Evolutionary conservation across 2,329 filamentous ascomycete species (phyloP).

Genomic region (Dactylellina parvicollis): DNA sequence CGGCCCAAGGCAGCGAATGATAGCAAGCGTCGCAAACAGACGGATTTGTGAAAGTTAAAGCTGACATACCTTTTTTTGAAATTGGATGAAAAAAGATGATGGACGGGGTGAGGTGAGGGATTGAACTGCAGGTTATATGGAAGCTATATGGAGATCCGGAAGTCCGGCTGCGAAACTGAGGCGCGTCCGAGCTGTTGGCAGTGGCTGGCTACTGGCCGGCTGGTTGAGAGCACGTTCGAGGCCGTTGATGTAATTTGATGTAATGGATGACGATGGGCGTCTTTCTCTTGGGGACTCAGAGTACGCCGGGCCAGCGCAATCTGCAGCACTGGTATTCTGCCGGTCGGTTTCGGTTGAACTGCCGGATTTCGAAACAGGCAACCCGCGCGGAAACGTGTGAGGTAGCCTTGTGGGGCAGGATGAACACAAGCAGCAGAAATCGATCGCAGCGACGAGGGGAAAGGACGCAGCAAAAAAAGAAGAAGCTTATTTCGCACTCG

Average conservation of each 20-base stretch:
- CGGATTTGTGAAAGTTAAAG: no score
- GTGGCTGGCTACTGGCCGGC: not conserved
- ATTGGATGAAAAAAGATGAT: no score
- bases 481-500: no score
- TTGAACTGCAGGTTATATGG: no score
- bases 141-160: no score
- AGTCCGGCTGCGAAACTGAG: slow-evolving; percentile 8
- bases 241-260: slow-evolving; percentile 51
- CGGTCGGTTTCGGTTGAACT: slow-evolving; percentile 24
- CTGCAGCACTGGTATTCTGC: slow-evolving; percentile 22
- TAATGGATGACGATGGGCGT: slow-evolving; percentile 23
- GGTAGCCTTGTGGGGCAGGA: slow-evolving; percentile 39
- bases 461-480: no score
- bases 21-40: no score
- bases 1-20: no score
- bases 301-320: slow-evolving; percentile 33
- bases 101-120: no score
- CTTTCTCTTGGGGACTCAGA: not conserved
- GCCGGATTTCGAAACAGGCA: slow-evolving; percentile 27
- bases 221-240: slow-evolving; percentile 27
- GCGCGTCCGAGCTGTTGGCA: not conserved
- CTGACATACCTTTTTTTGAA: slow-evolving; percentile 4
- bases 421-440: no score
- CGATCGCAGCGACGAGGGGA: no score
- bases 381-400: slow-evolving; percentile 10